These are phyloP conservation scores for Ascoidea asiatica DNA, from an alignment of 805 yeast genomes.

Conservation along the genomic window DNA sequence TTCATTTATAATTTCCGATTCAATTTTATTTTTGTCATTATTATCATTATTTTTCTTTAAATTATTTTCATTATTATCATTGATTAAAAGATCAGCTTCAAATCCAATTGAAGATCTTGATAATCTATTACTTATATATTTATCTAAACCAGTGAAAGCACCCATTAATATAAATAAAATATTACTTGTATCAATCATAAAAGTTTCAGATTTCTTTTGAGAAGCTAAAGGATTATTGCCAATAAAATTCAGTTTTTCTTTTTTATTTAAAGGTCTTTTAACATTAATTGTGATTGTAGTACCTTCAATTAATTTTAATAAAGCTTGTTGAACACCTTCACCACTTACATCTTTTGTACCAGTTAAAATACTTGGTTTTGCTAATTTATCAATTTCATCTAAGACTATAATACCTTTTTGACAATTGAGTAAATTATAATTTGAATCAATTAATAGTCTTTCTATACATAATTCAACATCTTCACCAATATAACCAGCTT, in stretches of 20 bases:
- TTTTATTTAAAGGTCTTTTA: constrained; percentile 25
- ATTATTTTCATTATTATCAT: constrained; percentile 2
- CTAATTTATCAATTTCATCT: constrained; percentile 46
- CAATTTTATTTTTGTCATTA: too few relatives aligned
- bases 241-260: constrained; percentile 11
- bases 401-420: constrained; percentile 46
- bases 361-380: constrained; percentile 30
- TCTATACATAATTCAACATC: constrained; percentile 47
- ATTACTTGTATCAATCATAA: constrained; percentile 39
- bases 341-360: constrained; percentile 49
- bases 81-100: constrained; percentile 13
- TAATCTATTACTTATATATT: constrained; percentile 28
- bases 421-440: constrained; percentile 35
- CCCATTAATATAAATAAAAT: constrained; percentile 46
- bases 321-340: constrained; percentile 52
- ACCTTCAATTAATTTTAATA: constrained; percentile 44
- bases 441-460: constrained; percentile 33
- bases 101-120: constrained; percentile 15
- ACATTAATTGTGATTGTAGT: constrained; percentile 34
- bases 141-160: constrained; percentile 47
- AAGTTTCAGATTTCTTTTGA: constrained; percentile 26
- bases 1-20: background rate
- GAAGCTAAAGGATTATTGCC: constrained; percentile 18
- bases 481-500: constrained; percentile 55
- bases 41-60: background rate